Evolutionary conservation across 139 green algal genomes (phyloP).

Genomic region (Micromonas pusilla): DNA sequence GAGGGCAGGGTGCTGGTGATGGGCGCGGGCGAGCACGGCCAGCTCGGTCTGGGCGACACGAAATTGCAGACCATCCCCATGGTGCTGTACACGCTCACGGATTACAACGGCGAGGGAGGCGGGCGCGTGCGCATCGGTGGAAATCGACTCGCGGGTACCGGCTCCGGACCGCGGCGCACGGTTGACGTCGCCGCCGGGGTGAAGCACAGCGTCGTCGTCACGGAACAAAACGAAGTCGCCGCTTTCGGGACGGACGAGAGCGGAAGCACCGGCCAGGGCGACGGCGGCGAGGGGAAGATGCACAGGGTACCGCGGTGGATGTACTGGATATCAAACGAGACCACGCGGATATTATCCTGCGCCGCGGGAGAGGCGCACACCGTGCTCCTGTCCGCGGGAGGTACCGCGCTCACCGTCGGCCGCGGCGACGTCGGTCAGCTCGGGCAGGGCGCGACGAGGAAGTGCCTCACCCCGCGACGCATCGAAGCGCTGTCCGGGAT

Average conservation of each 20-base stretch:
- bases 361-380: slow-evolving; percentile 9
- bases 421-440: background rate
- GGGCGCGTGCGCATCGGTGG: background rate
- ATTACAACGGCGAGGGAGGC: background rate
- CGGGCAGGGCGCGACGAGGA: background rate
- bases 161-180: background rate
- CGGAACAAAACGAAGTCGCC: background rate
- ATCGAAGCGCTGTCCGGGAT: background rate
- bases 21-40: background rate
- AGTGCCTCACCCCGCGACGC: background rate
- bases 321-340: slow-evolving; percentile 14
- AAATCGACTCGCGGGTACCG: background rate
- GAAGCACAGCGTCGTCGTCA: background rate
- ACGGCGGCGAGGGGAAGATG: background rate
- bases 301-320: slow-evolving; percentile 13
- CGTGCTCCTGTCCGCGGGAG: background rate
- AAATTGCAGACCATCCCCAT: background rate
- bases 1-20: slow-evolving; percentile 1
- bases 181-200: slow-evolving; percentile 1
- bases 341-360: background rate
- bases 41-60: background rate
- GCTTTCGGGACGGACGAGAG: background rate
- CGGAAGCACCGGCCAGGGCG: background rate
- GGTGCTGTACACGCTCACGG: background rate
- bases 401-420: background rate